phyloP scores from a whole-genome alignment of 768 basidiomycete species.

The Suillus decipiens region DNA sequence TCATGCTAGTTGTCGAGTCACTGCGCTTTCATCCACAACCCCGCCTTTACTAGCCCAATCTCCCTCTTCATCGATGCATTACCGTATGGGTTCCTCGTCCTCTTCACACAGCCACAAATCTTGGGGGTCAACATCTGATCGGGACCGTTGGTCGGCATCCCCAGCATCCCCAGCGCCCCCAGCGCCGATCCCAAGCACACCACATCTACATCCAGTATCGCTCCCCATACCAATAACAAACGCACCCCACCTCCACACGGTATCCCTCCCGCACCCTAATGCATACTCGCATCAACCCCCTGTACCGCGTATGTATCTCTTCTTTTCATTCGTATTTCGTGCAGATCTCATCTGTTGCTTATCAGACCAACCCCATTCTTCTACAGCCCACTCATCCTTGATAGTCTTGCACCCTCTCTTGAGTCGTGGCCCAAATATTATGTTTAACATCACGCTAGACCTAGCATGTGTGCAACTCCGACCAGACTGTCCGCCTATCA shows the following conservation, averaged over 20 bases:
- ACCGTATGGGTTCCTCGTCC: conserved; percentile 17
- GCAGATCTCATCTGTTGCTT: conserved; percentile 3
- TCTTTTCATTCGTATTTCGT: not conserved
- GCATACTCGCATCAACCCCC: conserved; percentile 22
- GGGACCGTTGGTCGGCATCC: conserved; percentile 15
- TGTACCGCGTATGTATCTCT: conserved; percentile 22
- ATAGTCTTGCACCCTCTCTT: conserved; percentile 28
- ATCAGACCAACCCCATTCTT: conserved; percentile 16
- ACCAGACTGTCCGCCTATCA: conserved; percentile 17
- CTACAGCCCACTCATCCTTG: conserved; percentile 13
- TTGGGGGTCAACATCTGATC: conserved; percentile 19
- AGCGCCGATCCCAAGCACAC: conserved; percentile 25
- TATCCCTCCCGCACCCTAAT: conserved; percentile 35
- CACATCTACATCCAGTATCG: conserved; percentile 11
- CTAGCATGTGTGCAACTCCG: conserved; percentile 24
- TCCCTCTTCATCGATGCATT: conserved; percentile 21
- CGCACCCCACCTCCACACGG: conserved; percentile 29
- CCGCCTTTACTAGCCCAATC: not conserved
- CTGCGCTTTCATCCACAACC: not conserved
- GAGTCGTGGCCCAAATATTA: conserved; percentile 18
- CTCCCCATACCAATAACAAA: conserved; percentile 24
- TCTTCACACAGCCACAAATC: conserved; percentile 18
- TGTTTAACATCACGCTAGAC: conserved; percentile 30
- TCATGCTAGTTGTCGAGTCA: conserved; percentile 22
- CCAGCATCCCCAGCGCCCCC: conserved; percentile 18